These are phyloP conservation scores for Allomyces arbusculus DNA, from an alignment of 192 early-diverging fungal genomes.

Conservation along the genomic window DNA sequence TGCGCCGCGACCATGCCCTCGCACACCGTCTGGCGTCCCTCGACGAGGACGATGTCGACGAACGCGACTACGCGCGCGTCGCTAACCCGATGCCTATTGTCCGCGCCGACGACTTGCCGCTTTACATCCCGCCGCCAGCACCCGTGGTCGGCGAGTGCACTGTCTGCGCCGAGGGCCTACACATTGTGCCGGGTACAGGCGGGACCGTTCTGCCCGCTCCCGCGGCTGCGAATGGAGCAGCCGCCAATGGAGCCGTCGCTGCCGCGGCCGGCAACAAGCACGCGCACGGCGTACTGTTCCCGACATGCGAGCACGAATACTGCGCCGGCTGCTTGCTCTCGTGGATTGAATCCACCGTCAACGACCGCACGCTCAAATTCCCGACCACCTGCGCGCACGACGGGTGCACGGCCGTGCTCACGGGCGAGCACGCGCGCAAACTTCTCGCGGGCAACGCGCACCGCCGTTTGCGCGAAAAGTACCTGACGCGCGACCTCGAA, in stretches of 20 bases:
- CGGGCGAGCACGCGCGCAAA: too few relatives aligned
- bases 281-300: neutral
- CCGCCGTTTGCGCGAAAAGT: too few relatives aligned
- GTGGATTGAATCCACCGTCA: neutral
- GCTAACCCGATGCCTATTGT: neutral
- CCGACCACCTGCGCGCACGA: neutral
- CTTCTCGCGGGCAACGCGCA: too few relatives aligned
- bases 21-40: neutral
- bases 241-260: neutral
- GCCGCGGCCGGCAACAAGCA: neutral
- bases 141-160: neutral
- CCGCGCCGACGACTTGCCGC: neutral
- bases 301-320: neutral
- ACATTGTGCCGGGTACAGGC: neutral
- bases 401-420: neutral
- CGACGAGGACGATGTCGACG: neutral
- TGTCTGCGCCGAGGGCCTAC: neutral
- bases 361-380: neutral
- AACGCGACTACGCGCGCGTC: neutral
- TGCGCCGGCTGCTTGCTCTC: neutral
- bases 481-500: neutral
- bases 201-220: neutral
- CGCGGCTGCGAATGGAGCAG: neutral
- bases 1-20: neutral
- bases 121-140: neutral